Percentiles rank a stretch among this genome's conserved stretches.
Conservation (phyloP, 176 grass and related monocot species). For the Phoenix dactylifera region DNA sequence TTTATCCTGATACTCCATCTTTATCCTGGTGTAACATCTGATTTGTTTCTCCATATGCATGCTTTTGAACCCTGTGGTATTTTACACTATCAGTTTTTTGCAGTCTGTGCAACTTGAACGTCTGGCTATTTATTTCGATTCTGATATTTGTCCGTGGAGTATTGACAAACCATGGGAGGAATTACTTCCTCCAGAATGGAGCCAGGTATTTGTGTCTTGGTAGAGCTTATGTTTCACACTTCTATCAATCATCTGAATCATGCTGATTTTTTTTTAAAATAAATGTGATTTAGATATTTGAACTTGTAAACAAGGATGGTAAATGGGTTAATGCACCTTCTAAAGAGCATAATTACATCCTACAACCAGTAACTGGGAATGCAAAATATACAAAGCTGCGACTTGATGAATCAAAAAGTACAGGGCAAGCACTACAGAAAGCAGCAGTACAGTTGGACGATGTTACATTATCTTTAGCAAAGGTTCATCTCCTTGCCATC, state of each 20-base stretch:
- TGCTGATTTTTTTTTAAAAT: conserved; percentile 12
- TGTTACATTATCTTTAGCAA: conserved; percentile 86
- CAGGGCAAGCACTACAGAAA: conserved; percentile 79
- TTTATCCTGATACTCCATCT: too few relatives aligned
- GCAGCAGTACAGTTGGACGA: conserved; percentile 86
- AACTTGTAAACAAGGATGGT: conserved; percentile 39
- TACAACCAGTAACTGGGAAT: conserved; percentile 83
- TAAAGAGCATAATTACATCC: conserved; percentile 63
- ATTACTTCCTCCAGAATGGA: conserved; percentile 89
- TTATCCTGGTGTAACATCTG: too few relatives aligned
- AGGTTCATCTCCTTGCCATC: conserved; percentile 35
- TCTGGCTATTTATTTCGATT: conserved; percentile 95
- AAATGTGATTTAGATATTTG: conserved; percentile 60
- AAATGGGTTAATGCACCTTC: conserved; percentile 21
- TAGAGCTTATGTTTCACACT: too few relatives aligned
- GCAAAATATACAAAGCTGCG: conserved; percentile 82
- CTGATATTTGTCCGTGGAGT: conserved; percentile 73
- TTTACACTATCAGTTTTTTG: conserved; percentile 29
- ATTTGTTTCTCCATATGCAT: too few relatives aligned
- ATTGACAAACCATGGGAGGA: conserved; percentile 82
- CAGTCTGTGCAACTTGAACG: conserved; percentile 93
- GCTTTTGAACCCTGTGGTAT: conserved; percentile 7
- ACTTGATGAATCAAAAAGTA: conserved; percentile 65
- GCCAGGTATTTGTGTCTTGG: conserved; percentile 43
- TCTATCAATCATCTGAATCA: too few relatives aligned